A percentile compares a stretch with the other conserved stretches of the same genome.
Conservation (phyloP, 2,329 filamentous ascomycete species). For the Calonectria crousiana region DNA sequence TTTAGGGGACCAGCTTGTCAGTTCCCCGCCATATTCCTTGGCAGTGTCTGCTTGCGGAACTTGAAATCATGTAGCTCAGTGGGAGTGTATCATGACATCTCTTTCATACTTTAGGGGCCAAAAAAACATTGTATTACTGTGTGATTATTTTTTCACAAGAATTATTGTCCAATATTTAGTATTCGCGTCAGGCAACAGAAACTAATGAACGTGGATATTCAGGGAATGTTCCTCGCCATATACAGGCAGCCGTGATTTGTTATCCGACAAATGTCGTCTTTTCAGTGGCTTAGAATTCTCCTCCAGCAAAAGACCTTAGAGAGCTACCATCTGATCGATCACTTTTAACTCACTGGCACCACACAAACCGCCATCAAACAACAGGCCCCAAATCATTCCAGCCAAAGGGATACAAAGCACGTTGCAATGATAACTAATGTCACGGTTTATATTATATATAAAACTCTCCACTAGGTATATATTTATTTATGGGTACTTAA, state of each 20-base stretch:
- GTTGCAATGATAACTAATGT: not conserved
- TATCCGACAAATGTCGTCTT: not conserved
- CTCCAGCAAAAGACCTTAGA: not conserved
- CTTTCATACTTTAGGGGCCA: not conserved
- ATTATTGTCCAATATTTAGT: not conserved
- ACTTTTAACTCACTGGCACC: not conserved
- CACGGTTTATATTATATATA: not conserved
- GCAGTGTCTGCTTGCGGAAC: not conserved
- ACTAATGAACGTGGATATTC: not conserved
- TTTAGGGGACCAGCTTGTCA: not conserved
- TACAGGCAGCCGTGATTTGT: not conserved
- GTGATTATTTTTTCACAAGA: not conserved
- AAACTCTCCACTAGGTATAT: not conserved
- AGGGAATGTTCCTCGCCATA: not conserved
- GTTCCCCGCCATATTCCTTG: not conserved
- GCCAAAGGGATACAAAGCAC: not conserved
- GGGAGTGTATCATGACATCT: not conserved
- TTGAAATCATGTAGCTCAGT: not conserved
- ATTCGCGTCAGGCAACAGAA: not conserved
- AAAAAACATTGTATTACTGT: not conserved
- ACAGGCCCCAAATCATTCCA: not conserved
- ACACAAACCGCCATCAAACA: not conserved
- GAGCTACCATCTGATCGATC: not conserved
- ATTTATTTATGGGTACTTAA: not conserved
- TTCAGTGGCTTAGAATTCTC: not conserved